Conservation (phyloP, 108 stramenopile genomes). For the Discostella stelligeroides region DNA sequence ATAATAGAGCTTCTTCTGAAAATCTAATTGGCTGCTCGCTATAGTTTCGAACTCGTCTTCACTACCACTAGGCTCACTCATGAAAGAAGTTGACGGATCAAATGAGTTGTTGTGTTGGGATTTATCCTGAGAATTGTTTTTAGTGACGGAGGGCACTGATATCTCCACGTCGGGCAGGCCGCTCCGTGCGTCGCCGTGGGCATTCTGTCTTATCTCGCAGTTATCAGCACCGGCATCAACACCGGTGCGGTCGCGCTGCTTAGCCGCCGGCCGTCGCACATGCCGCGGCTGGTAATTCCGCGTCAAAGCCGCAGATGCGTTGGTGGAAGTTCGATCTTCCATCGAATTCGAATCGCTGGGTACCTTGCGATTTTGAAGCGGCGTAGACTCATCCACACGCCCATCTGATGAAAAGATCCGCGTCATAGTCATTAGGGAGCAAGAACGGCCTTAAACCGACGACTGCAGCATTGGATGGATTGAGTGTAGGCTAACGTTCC, state of each 20-base stretch:
- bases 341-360: neutral
- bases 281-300: neutral
- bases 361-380: neutral
- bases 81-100: conserved; percentile 16
- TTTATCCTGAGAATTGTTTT: neutral
- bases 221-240: neutral
- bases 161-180: too few relatives aligned
- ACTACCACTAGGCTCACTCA: conserved; percentile 21
- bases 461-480: neutral
- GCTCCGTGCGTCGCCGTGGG: too few relatives aligned
- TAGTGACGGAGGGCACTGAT: neutral
- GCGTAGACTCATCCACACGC: neutral
- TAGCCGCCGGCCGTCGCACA: neutral
- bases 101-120: neutral
- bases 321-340: neutral
- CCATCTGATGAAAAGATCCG: neutral
- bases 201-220: too few relatives aligned
- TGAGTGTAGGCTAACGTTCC: too few relatives aligned
- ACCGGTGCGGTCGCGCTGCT: too few relatives aligned
- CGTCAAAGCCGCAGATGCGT: neutral
- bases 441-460: neutral
- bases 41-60: conserved; percentile 13
- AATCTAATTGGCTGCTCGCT: conserved; percentile 4
- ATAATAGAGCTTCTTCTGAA: conserved; percentile 18
- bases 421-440: neutral